Base-by-base conservation (phyloP, 1,284 basidiomycete genomes). In the Singerocomus inundabilis region DNA sequence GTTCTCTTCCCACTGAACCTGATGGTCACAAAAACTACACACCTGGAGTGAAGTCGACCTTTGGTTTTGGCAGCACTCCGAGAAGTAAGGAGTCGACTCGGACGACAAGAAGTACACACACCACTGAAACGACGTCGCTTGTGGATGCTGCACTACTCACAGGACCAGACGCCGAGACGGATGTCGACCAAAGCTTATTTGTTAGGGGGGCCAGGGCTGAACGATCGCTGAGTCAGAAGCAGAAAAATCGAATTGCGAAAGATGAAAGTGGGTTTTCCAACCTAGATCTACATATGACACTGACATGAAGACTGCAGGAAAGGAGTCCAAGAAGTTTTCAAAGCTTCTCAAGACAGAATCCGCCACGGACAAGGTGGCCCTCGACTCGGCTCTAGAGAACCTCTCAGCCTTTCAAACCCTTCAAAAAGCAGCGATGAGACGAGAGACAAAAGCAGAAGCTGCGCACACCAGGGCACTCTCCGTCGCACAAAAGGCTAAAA, bases 351-450 rank as follows among this genome's bases (percentile, higher is more conserved):
- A 57, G 52, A 56, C 47, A 5, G 68, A 69, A 32, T 56, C 66
- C 0, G 53, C 48, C 44, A 53, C 58, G 13, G 64, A 70, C 39
- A 62, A 63, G 39, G 55, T 55, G 36, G 68, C 63, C 13, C 42
- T 70, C 5, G 52, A 54, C 39, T 58, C 66, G 36, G 64, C 64
- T 18, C 28, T 69, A n/a, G 55, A 48, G 33, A 52, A 40, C 1
- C 64, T 66, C 9, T 54, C 66, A 4, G 26, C 58, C 5, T 61
- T 66, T 25, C 64, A 70, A 45, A 13, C 32, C 31, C 66, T 64
- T n/a, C 66, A 70, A 9, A 69, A 60, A 42, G 44, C 43, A 12
- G 66, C 64, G 16, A 62, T 68, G 8, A 68, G 56, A 38, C 62
- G 64, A 26, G 67, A 66, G 44, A 35, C 51, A 16, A 67, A 48